Conservation (phyloP, 2,329 filamentous ascomycete genomes). For the Microdochium trichocladiopsis region DNA sequence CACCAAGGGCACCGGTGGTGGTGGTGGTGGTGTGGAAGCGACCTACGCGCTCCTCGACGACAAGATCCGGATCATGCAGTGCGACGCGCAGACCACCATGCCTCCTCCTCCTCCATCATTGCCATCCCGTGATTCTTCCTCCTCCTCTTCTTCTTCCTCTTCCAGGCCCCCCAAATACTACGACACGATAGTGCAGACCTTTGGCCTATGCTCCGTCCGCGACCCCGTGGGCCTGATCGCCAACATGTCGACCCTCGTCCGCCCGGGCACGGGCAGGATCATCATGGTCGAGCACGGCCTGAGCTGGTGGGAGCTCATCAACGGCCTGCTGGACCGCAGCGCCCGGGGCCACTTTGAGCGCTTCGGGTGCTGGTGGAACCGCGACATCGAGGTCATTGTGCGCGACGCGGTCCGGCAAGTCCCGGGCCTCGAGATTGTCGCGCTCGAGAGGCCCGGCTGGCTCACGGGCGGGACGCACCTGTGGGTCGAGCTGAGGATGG, state of each 20-base stretch:
- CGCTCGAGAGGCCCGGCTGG: slow-evolving; percentile 42
- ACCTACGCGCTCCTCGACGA: slow-evolving; percentile 27
- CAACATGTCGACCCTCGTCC: slow-evolving; percentile 43
- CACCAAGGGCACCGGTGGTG: too few relatives aligned
- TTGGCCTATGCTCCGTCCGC: slow-evolving; percentile 56
- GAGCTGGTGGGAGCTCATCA: slow-evolving; percentile 46
- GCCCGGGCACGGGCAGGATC: slow-evolving; percentile 50
- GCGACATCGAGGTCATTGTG: slow-evolving; percentile 51
- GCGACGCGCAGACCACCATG: slow-evolving; percentile 37
- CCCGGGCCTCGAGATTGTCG: slow-evolving; percentile 50
- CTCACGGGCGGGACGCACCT: slow-evolving; percentile 51
- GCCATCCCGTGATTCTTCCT: slow-evolving; percentile 12
- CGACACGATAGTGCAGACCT: slow-evolving; percentile 58
- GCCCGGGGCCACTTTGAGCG: slow-evolving; percentile 48
- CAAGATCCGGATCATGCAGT: slow-evolving; percentile 38
- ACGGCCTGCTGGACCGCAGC: slow-evolving; percentile 46
- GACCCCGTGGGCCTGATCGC: slow-evolving; percentile 46
- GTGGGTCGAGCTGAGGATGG: slow-evolving; percentile 48
- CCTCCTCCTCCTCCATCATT: slow-evolving; percentile 24
- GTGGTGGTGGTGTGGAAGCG: slow-evolving; percentile 2
- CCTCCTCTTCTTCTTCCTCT: slow-evolving; percentile 24
- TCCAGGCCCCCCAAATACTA: slow-evolving; percentile 36
- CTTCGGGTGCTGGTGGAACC: slow-evolving; percentile 64
- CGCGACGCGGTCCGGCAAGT: slow-evolving; percentile 36
- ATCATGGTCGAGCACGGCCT: slow-evolving; percentile 57